Base-by-base conservation (phyloP, 441 rosid genomes). In the Rhodomyrtus psidioides region DNA sequence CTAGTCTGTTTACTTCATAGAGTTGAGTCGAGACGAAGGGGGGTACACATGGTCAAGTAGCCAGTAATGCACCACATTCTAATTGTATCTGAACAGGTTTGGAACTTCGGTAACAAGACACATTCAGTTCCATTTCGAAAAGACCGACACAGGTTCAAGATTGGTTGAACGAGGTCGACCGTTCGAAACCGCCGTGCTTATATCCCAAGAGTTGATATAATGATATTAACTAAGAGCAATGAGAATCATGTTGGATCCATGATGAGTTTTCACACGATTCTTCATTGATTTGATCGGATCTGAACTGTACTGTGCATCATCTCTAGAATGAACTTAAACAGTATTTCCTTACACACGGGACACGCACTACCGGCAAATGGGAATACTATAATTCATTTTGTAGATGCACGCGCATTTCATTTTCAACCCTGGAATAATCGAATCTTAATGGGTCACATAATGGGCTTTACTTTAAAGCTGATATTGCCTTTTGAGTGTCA, bases 21-120 rank as follows among this genome's bases (percentile, higher is more conserved):
- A 42, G n/a, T 39, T 34, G 49, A 70, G 8, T 6, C 0, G 0
- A 0, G 49, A 10, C 4, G 4, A 21, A 34, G 12, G 4, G 49
- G 9, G 8, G 46, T 8, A 70, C n/a, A 39, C n/a, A 9, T 3
- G 9, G 15, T 34, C 15, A 70, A 10, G n/a, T 39, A 70, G 9
- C 79, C 79, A 8, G 21, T 10, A 70, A 12, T 39, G 49, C 16
- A 10, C 49, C 2, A 5, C 12, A 39, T 39, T 70, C n/a, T 12
- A 34, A 24, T 21, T 39, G 15, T 21, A 39, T 4, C 4, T 21
- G 23, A 34, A 70, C 0, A 70, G 5, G 49, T 34, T 70, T 0
- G 0, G 0, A 70, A 51, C 13, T 51, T 51, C 15, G 15, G 34
- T 34, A 34, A 34, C 34, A 34, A 34, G 34, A 34, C 34, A 34